These are phyloP conservation scores for Lasiosphaeria miniovina DNA, from an alignment of 495 filamentous ascomycete species.

Conservation along the genomic window DNA sequence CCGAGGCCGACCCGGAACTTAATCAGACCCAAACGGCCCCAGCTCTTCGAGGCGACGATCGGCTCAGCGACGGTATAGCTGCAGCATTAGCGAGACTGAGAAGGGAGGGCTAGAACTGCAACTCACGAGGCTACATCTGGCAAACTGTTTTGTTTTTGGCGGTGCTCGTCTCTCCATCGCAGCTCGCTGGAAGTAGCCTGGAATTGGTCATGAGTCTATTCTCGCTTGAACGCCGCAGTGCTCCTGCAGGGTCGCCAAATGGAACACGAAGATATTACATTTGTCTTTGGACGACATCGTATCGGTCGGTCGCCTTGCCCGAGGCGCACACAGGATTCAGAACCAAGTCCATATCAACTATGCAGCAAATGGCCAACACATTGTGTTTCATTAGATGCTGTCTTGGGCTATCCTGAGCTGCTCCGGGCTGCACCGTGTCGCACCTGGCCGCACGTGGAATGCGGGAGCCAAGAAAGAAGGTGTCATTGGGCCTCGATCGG, in stretches of 20 bases:
- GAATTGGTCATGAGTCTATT: no score
- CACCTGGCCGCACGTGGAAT: neutral
- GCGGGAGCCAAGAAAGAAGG: neutral
- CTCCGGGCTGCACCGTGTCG: neutral
- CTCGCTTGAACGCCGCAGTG: no score
- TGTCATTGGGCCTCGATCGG: neutral
- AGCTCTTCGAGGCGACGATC: slow-evolving; percentile 24
- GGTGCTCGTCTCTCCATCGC: no score
- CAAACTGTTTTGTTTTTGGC: no score
- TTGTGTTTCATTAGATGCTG: neutral
- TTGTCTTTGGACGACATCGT: neutral
- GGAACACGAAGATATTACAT: neutral
- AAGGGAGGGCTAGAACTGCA: slow-evolving; percentile 35
- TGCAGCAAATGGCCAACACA: neutral
- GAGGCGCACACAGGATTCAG: neutral
- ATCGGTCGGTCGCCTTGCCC: neutral
- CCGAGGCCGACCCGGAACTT: slow-evolving; percentile 30
- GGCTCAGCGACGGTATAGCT: slow-evolving; percentile 52
- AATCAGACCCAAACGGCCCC: neutral
- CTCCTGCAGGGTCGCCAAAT: no score
- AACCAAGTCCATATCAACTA: neutral
- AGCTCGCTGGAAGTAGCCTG: no score
- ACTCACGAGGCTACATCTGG: neutral
- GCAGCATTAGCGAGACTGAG: slow-evolving; percentile 52
- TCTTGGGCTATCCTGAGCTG: neutral